Base-by-base conservation (phyloP, 306 rosid genomes). In the Acacia crassicarpa region DNA sequence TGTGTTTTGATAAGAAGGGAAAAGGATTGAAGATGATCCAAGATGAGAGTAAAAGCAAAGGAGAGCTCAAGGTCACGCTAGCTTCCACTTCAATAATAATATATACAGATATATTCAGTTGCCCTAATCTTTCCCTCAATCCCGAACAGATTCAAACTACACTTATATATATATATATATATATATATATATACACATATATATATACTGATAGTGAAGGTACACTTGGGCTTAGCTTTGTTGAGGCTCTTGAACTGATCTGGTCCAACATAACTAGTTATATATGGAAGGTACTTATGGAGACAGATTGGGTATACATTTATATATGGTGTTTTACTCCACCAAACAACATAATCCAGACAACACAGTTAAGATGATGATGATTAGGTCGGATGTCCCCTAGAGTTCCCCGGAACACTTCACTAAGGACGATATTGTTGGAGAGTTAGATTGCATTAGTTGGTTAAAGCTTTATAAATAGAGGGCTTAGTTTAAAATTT, bases 341-440 rank as follows among this genome's bases (percentile, higher is more conserved):
- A 25, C 67, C 27, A 11, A 62, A 43, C 43, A 65, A 1, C 3
- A 75, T 9, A 13, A 76, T 9, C 51, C 27, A 56, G 51, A 10
- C 38, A 48, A 65, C 16, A 9, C 5, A 51, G 40, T 14, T 3
- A 5, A 53, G 68, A 66, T 68, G 75, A 79, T 0, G 65, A 23
- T 59, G 12, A 22, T 58, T 22, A 10, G 38, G 67, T 62, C 67
- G 14, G 82, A 9, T 40, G 44, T 69, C 58, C 20, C 69, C 82
- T 79, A 5, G 82, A 79, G 82, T 79, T 27, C 27, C 27, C 27
- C 27, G 27, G 1, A 0, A 27, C 27, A 27, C 82, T 69, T 79
- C 77, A 69, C 11, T 53, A 46, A 41, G 59, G 27, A 62, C 27
- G 40, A 35, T 35, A 35, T 35, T 35, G 38, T 35, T 35, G 5